Conservation (phyloP, 1,284 basidiomycete genomes). For the Boletellus sp. region DNA sequence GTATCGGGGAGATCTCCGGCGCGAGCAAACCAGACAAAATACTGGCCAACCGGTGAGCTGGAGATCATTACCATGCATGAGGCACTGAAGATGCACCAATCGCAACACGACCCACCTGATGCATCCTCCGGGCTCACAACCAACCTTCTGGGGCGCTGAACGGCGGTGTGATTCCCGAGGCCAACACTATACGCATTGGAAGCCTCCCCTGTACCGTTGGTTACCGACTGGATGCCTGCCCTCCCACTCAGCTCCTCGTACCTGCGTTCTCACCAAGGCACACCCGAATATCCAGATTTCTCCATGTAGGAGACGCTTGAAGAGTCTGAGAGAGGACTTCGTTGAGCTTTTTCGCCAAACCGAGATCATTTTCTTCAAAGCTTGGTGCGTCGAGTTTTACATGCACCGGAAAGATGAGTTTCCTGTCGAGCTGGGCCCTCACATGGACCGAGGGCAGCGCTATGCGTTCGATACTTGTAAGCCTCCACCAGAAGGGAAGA, state of each 20-base stretch:
- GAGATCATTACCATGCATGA: conserved; percentile 5
- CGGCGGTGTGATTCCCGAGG: conserved; percentile 26
- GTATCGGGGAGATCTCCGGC: conserved; percentile 43
- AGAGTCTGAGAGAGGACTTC: conserved; percentile 14
- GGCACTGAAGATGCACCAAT: conserved; percentile 7
- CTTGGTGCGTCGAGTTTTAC: conserved; percentile 43
- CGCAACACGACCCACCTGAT: conserved; percentile 23
- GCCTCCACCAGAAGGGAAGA: conserved; percentile 84
- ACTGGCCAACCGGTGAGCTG: conserved; percentile 35
- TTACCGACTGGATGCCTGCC: conserved; percentile 9
- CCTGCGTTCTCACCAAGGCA: conserved; percentile 22
- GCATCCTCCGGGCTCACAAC: conserved; percentile 25
- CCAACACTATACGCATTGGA: conserved; percentile 22
- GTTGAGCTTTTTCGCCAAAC: conserved; percentile 23
- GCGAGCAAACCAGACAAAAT: conserved; percentile 48
- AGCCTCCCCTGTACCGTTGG: conserved; percentile 13
- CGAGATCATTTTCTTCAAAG: conserved; percentile 10
- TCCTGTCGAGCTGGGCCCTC: conserved; percentile 43
- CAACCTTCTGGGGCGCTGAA: conserved; percentile 22
- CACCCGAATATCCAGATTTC: conserved; percentile 38
- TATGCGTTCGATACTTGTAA: conserved; percentile 81
- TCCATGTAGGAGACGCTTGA: conserved; percentile 34
- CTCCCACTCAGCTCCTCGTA: conserved; percentile 15
- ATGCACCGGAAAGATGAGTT: conserved; percentile 51
- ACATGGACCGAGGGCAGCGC: conserved; percentile 68